Conservation (phyloP, 73 alveolate species). For the Paramecium pentaurelia region DNA sequence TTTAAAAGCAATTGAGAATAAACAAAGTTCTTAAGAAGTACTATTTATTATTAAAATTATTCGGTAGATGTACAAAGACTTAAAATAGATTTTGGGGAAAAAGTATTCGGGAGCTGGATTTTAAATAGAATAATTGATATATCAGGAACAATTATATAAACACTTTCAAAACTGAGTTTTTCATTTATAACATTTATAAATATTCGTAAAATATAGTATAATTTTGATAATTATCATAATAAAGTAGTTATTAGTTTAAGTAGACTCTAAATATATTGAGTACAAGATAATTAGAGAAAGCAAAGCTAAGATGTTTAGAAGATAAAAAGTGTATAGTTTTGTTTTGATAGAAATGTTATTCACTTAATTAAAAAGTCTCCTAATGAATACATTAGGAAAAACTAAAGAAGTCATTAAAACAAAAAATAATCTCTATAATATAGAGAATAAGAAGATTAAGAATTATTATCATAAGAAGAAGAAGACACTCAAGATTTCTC, state of each 20-base stretch:
- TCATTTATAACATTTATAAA: not conserved
- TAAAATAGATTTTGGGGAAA: conserved; percentile 6
- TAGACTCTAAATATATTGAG: not conserved
- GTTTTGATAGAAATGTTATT: not conserved
- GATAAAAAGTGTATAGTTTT: not conserved
- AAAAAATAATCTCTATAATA: not conserved
- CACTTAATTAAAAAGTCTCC: not conserved
- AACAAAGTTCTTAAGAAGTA: not conserved
- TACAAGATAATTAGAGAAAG: not conserved
- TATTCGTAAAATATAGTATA: not conserved
- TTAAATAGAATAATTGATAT: conserved; percentile 4
- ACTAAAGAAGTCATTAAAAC: not conserved
- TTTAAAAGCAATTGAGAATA: not conserved
- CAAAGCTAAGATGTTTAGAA: not conserved
- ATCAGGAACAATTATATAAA: not conserved
- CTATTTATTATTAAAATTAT: not conserved
- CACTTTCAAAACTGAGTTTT: conserved; percentile 25
- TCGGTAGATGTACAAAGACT: not conserved
- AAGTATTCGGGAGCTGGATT: not conserved
- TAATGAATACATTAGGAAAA: not conserved
- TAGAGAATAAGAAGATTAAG: not conserved
- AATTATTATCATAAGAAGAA: not conserved
- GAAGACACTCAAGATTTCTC: not conserved
- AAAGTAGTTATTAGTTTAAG: not conserved
- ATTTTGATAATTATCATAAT: not conserved